Evolutionary conservation across 257 asterid species (phyloP), one percentile per base, ranked within the genome.

Genomic region (Forsythia suspensa): DNA sequence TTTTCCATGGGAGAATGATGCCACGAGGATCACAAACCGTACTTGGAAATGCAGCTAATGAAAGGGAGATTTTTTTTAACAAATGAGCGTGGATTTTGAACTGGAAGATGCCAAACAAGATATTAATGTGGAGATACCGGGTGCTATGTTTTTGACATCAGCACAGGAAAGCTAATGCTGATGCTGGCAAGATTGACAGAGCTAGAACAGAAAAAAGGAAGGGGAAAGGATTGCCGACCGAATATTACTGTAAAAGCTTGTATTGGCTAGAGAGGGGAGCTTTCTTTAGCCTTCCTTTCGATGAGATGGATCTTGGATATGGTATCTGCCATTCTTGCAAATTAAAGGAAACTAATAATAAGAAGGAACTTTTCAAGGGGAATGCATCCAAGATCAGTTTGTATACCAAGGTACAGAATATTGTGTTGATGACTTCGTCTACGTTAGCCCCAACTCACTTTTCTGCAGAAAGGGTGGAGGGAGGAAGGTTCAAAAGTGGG

Each of bases 221-320:
- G 85, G 88, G 67, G 86, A 88, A 90, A 79, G 98, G 94, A 6
- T 78, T 92, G 77, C 87, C 91, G 11, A 77, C 81, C 67, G 97
- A 91, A 73, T 95, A 88, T 79, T 93, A 91, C 83, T 95, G 99
- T 86, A 90, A 86, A 90, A 93, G 97, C 81, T 82, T 95, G 84
- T 95, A 92, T 83, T 87, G 83, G 73, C 98, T 97, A 36, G 96
- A 91, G 79, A 90, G 85, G 82, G 98, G 99, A 76, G 98, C 97
- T 79, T 95, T 93, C 88, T 88, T 90, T 81, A 84, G 85, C 65
- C 91, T 93, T 73, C 90, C 93, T 44, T 41, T 59, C 74, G 82
- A 75, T 67, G 76, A 76, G 38, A 79, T 89, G 86, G 98, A 96
- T 74, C 93, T 92, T 83, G 99, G 97, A 41, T 88, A 92, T 73